Percentiles rank a stretch among this genome's conserved stretches.
phyloP scores from a whole-genome alignment of 306 rosid genomes.

The Chamaecrista fasciculata region DNA sequence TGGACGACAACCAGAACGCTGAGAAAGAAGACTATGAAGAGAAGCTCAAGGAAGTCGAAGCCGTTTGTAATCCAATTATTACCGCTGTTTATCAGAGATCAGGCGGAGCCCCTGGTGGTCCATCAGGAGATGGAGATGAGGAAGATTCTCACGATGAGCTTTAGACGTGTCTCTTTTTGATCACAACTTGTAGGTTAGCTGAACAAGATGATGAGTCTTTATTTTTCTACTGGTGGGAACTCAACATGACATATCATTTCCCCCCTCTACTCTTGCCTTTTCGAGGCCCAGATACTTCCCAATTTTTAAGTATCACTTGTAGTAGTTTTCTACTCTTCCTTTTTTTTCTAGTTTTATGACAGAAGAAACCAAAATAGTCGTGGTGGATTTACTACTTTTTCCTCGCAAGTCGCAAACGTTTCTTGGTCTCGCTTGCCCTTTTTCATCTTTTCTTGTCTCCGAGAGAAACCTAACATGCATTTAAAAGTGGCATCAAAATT shows the following conservation, averaged over 20 bases:
- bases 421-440: no score
- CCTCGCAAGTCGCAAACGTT: no score
- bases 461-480: no score
- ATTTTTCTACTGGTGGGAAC: conserved; percentile 43
- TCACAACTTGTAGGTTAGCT: conserved; percentile 37
- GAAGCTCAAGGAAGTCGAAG: conserved; percentile 94
- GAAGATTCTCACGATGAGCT: conserved; percentile 94
- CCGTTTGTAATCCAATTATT: conserved; percentile 93
- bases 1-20: conserved; percentile 82
- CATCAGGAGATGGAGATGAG: conserved; percentile 62
- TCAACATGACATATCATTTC: conserved; percentile 27
- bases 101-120: conserved; percentile 81
- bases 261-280: conserved; percentile 40
- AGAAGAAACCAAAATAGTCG: neutral
- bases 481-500: no score
- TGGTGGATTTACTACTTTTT: neutral
- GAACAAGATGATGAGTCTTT: conserved; percentile 1
- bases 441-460: no score
- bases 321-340: conserved; percentile 2
- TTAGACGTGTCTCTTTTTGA: conserved; percentile 32
- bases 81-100: conserved; percentile 83
- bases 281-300: conserved; percentile 37
- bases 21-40: conserved; percentile 97
- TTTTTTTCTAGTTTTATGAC: conserved; percentile 23
- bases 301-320: conserved; percentile 27